Evolutionary conservation across 2,329 filamentous ascomycete species (phyloP).

Genomic region (Talaromyces marneffei): DNA sequence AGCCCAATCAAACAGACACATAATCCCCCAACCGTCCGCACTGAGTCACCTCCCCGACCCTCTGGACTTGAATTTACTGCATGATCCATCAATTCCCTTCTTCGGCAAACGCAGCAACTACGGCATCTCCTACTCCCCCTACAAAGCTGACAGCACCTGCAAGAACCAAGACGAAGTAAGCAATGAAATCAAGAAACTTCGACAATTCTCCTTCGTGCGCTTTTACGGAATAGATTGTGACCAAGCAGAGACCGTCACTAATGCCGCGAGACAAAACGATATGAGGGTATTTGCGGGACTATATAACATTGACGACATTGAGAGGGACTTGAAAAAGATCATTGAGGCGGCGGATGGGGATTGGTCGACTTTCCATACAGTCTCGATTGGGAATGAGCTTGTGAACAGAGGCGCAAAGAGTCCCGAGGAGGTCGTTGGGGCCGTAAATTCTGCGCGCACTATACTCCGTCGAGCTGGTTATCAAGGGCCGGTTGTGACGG

Average conservation of each 20-base stretch:
- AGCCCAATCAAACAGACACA: not conserved
- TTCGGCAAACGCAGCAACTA: slow-evolving; percentile 19
- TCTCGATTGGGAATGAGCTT: slow-evolving; percentile 75
- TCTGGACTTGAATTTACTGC: not conserved
- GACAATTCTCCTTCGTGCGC: slow-evolving; percentile 60
- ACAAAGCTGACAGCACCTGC: slow-evolving; percentile 55
- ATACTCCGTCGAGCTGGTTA: slow-evolving; percentile 60
- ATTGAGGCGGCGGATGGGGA: slow-evolving; percentile 55
- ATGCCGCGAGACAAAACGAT: slow-evolving; percentile 57
- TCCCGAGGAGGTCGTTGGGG: slow-evolving; percentile 49
- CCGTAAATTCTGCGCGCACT: slow-evolving; percentile 53
- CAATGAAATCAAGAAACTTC: slow-evolving; percentile 56
- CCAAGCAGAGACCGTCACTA: slow-evolving; percentile 59
- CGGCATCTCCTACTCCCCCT: slow-evolving; percentile 56
- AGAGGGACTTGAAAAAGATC: slow-evolving; percentile 55
- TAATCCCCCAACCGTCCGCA: not conserved
- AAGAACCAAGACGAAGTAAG: slow-evolving; percentile 60
- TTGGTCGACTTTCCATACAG: slow-evolving; percentile 64
- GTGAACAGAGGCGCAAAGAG: slow-evolving; percentile 59
- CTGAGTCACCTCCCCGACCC: not conserved
- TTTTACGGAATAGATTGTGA: slow-evolving; percentile 77
- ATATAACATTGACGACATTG: slow-evolving; percentile 56
- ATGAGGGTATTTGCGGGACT: slow-evolving; percentile 72
- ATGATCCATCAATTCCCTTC: not conserved
- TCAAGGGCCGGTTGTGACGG: slow-evolving; percentile 66